Evolutionary conservation across 192 early-diverging fungal species (phyloP), one percentile per base, ranked within the genome.

Genomic region (Powellomyces hirtus): DNA sequence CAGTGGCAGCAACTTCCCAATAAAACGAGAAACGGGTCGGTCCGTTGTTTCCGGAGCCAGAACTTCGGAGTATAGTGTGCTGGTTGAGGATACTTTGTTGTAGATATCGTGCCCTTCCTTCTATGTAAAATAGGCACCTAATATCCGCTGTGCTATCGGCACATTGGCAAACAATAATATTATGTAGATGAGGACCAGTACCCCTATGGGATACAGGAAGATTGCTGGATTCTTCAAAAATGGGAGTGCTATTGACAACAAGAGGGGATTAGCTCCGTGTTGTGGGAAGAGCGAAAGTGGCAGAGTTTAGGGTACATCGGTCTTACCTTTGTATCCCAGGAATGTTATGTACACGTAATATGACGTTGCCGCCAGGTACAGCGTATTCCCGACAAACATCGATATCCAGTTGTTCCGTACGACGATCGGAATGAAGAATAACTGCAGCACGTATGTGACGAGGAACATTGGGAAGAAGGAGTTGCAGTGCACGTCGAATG

Each of bases 401-500:
- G 88, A 88, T 8, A 98, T 83, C 90, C 90, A 94, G 60, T 80
- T 86, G 6, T 88, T 84, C 77, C 85, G 80, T 67, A 84, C 79
- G 51, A 98, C 77, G 45, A 97, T 70, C 38, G 91, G 88, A 58
- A 97, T 83, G 64, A 98, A 92, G 72, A 95, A 94, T 61, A 98
- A 92, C 77, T 97, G 95, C 70, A 94, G 74, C 14, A 95, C 89
- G 59, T 98, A 97, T 16, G 94, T 84, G 14, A 93, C 73, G 49
- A 91, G 79, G 62, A 92, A 97, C 59, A 93, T 83, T 22, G 91
- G 90, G 69, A 96, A 94, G 71, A 97, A 98, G 26, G 94, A 79
- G 74, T 98, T 98, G 81, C 94, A 97, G 66, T 98, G 96, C 13
- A 98, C 92, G 76, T 98, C 96, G 68, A 97, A 94, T 42, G 89